phyloP scores from a whole-genome alignment of 2,329 filamentous ascomycete species.

The Emergomyces orientalis region DNA sequence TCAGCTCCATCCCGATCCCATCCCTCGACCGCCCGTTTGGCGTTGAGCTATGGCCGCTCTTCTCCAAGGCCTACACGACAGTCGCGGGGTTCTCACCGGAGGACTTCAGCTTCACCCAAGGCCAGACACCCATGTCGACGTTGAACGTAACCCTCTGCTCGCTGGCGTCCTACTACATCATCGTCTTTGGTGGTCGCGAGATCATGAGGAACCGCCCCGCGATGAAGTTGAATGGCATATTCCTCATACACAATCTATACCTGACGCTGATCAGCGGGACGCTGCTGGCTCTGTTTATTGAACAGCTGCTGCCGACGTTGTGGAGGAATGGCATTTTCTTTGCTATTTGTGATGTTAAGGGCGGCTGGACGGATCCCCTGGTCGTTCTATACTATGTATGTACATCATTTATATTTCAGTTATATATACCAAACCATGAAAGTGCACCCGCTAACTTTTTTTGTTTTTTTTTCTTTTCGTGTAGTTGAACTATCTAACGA shows the following conservation, averaged over 20 bases:
- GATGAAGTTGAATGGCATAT: slow-evolving; percentile 71
- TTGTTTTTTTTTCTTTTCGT: neutral
- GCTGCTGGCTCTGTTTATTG: slow-evolving; percentile 69
- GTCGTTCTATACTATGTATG: slow-evolving; percentile 87
- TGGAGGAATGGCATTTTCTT: slow-evolving; percentile 70
- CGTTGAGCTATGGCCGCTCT: slow-evolving; percentile 76
- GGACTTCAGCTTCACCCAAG: slow-evolving; percentile 69
- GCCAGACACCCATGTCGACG: slow-evolving; percentile 76
- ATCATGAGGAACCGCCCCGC: slow-evolving; percentile 73
- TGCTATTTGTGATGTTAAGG: slow-evolving; percentile 60
- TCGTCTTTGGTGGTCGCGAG: slow-evolving; percentile 82
- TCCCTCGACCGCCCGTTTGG: slow-evolving; percentile 80
- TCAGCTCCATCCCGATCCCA: slow-evolving; percentile 38
- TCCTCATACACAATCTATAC: slow-evolving; percentile 87
- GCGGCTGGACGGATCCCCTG: slow-evolving; percentile 80
- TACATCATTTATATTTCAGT: slow-evolving; percentile 15
- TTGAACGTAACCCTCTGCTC: slow-evolving; percentile 66
- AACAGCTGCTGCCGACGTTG: slow-evolving; percentile 76
- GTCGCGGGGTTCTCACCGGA: slow-evolving; percentile 66
- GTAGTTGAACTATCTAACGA: slow-evolving; percentile 87
- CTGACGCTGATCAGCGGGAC: slow-evolving; percentile 68
- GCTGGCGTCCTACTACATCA: slow-evolving; percentile 72
- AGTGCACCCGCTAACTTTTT: slow-evolving; percentile 30
- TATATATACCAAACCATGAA: neutral
- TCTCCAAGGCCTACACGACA: slow-evolving; percentile 66